Conservation (phyloP, 2,329 filamentous ascomycete species). For the Neopestalotiopsis sp. region DNA sequence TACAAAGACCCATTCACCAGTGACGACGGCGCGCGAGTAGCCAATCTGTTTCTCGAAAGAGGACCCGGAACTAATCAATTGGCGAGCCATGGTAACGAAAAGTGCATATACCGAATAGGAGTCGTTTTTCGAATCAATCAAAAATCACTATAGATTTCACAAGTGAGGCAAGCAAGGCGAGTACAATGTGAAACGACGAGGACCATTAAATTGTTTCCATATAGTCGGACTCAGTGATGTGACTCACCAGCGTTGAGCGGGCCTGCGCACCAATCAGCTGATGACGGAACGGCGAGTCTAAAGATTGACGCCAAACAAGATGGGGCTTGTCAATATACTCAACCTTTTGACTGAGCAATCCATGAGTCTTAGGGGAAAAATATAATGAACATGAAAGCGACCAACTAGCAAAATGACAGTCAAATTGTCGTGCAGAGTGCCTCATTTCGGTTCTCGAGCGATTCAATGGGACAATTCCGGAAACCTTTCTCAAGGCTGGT, state of each 20-base stretch:
- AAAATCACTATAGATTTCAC: no score
- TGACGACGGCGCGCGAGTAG: constrained; percentile 59
- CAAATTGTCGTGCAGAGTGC: neutral
- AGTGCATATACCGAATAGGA: neutral
- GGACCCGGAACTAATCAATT: constrained; percentile 54
- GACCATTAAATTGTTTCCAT: neutral
- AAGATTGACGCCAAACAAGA: neutral
- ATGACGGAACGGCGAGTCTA: neutral
- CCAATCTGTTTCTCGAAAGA: constrained; percentile 58
- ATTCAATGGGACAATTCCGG: neutral
- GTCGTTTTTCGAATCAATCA: neutral
- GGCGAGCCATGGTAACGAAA: constrained; percentile 35
- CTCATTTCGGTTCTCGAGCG: neutral
- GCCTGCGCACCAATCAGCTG: neutral
- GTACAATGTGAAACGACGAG: no score
- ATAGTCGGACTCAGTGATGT: neutral
- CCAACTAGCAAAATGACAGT: neutral
- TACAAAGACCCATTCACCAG: constrained; percentile 56
- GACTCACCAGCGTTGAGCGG: neutral
- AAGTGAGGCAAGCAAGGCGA: no score
- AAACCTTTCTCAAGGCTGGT: neutral
- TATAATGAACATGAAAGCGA: no score
- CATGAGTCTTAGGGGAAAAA: no score
- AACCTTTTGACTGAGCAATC: no score
- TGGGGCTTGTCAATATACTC: neutral